phyloP scores from a whole-genome alignment of 805 yeast species.

The Zygosaccharomyces pseudorouxii region DNA sequence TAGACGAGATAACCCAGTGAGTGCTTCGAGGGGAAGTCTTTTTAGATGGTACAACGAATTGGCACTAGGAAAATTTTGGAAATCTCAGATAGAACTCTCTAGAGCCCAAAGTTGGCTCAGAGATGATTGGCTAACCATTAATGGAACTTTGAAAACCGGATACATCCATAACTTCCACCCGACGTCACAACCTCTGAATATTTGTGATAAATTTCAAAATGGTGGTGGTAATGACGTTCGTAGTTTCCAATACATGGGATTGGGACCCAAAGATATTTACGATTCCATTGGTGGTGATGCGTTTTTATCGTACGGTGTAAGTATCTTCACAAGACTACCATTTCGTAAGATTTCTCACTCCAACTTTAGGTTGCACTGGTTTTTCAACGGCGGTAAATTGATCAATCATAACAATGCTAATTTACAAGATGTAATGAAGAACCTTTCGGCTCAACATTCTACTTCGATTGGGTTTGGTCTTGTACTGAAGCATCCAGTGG shows the following conservation, averaged over 20 bases:
- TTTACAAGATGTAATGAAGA: conserved; percentile 19
- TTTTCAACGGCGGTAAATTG: conserved; percentile 62
- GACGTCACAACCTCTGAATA: conserved; percentile 42
- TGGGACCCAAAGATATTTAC: conserved; percentile 55
- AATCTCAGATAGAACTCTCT: conserved; percentile 32
- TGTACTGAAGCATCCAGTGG: conserved; percentile 56
- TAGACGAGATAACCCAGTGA: conserved; percentile 38
- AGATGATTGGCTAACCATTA: conserved; percentile 40
- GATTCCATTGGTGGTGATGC: conserved; percentile 67
- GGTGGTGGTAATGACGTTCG: conserved; percentile 76
- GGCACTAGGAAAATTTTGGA: conserved; percentile 31
- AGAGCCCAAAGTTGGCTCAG: conserved; percentile 25
- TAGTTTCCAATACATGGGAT: conserved; percentile 61
- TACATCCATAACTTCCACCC: conserved; percentile 41
- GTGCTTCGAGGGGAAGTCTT: conserved; percentile 46
- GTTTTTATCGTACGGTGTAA: conserved; percentile 51
- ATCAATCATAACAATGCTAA: conserved; percentile 33
- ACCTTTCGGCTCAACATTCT: conserved; percentile 42
- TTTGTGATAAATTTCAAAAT: conserved; percentile 74
- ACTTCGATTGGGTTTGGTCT: conserved; percentile 57
- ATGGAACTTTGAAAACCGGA: conserved; percentile 51
- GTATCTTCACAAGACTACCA: conserved; percentile 61
- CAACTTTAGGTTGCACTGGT: conserved; percentile 58
- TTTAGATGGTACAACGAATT: conserved; percentile 43
- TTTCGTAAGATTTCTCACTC: conserved; percentile 38